Evolutionary conservation across 306 rosid genomes (phyloP), one percentile per base, ranked within the genome.

Genomic region (Vicia sativa): DNA sequence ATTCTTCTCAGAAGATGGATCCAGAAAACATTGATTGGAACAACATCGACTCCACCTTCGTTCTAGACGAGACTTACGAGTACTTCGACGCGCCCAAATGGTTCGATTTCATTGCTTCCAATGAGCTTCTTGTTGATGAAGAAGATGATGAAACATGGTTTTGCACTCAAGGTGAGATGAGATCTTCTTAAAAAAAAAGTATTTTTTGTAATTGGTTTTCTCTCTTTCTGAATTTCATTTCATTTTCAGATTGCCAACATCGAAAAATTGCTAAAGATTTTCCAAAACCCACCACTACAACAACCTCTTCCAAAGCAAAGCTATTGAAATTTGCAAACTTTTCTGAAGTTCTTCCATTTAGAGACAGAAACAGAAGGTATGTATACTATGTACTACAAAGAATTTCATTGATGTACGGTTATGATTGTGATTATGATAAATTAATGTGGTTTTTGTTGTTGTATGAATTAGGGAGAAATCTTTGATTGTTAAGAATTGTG

Each of bases 21-120:
- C 87, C 80, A 0, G 85, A 77, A 44, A 81, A 68, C 58, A 77
- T 87, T n/a, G 82, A 84, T 57, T 86, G 86, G 89, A 64, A 79
- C 19, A 77, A n/a, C 58, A 57, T 84, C 11, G 81, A 80, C 2
- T 82, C 87, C 1, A 19, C 62, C 13, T 87, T 82, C 62, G 4
- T 52, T 4, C 21, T 46, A 48, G 89, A 84, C 18, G 83, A 82
- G 1, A 26, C 46, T 4, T 84, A 79, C 58, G 87, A 84, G 76
- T 45, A 68, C 56, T 66, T 81, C 6, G 64, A 77, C 9, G 87
- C 82, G 5, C 89, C 89, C 1, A 82, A 73, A 55, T 87, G 89
- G 89, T 72, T 73, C 9, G 82, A 86, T 70, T 71, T 84, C 14
- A 68, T 73, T 54, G 78, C 61, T 38, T 67, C 73, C 4, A 70